Base-by-base conservation (phyloP, 1,139 yeast species). In the Debaryomyces fabryi region DNA sequence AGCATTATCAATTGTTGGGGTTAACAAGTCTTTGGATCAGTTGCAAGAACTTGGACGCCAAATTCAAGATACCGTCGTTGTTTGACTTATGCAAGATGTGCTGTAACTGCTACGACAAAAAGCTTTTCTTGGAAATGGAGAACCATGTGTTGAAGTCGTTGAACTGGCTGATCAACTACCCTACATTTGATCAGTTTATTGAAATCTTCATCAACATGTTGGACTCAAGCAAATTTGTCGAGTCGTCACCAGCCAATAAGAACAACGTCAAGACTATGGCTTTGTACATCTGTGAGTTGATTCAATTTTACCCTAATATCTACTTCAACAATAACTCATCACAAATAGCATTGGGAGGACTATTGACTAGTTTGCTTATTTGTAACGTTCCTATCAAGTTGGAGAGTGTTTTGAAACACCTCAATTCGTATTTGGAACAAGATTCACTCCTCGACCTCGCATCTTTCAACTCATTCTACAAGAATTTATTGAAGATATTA, bases 21-120 rank as follows among this genome's bases (percentile, higher is more conserved):
- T 73, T 86, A 51, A 82, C 90, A 24, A 79, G 88, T 53, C 69
- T 87, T 44, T 87, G 93, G 95, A 78, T 86, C 45, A 79, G 88
- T 39, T 82, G 90, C 53, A 87, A 87, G 67, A 85, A 81, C 63
- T 74, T 82, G 65, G 93, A 86, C 62, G 74, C 83, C 48, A 87
- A 87, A 66, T 79, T 79, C 56, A 82, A 82, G 60, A 80, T 85
- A 42, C 88, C 90, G 25, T 71, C 81, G 18, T 64, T 82, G 52
- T 76, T 77, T 55, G 83, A 81, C 56, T 71, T 81, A 52, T 69
- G 84, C 58, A 75, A 76, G 54, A 77, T 83, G 65, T 85, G 90
- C 60, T 86, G 88, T 63, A 79, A 80, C 54, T 78, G 83, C 57
- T 82, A 82, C 64, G 74, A 81, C 38, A 81, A 81, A 54, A 73